Conservation (phyloP, 2,329 filamentous ascomycete genomes). For the Xylariaceae sp. region DNA sequence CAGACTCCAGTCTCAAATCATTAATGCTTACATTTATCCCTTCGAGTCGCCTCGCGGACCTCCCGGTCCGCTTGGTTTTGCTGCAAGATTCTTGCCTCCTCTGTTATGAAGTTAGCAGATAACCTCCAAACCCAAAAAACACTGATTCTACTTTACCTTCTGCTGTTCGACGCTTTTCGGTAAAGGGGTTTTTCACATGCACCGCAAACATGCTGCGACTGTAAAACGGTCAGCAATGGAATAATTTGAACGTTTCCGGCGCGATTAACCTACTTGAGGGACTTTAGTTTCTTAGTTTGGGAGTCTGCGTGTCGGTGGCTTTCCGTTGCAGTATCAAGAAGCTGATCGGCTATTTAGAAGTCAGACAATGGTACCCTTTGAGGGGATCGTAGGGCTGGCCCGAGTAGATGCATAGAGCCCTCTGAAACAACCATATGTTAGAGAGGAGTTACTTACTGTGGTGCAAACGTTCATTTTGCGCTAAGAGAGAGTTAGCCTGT, state of each 20-base stretch:
- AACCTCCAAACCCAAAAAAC: too few species aligned
- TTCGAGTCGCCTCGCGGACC: constrained; percentile 57
- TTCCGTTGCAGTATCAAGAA: constrained; percentile 74
- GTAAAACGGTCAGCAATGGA: constrained; percentile 46
- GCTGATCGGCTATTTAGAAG: constrained; percentile 52
- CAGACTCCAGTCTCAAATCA: too few species aligned
- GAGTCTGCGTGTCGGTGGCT: constrained; percentile 69
- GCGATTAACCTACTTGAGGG: constrained; percentile 6
- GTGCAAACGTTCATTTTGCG: constrained; percentile 73
- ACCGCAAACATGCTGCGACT: constrained; percentile 91
- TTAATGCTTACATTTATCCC: constrained; percentile 41
- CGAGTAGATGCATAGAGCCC: neutral
- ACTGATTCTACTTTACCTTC: constrained; percentile 32
- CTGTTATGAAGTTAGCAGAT: constrained; percentile 22
- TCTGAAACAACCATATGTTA: neutral
- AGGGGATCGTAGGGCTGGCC: neutral
- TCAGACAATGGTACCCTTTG: constrained; percentile 1
- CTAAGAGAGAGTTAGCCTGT: constrained; percentile 25
- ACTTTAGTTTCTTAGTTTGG: constrained; percentile 68
- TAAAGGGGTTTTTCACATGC: constrained; percentile 73
- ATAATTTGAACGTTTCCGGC: too few species aligned
- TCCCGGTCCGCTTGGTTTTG: constrained; percentile 56
- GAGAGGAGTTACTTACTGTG: constrained; percentile 45
- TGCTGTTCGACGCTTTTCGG: constrained; percentile 57
- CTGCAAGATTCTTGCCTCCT: constrained; percentile 28